Conservation (phyloP, 176 grass and related monocot species). For the Aegilops umbellulata region DNA sequence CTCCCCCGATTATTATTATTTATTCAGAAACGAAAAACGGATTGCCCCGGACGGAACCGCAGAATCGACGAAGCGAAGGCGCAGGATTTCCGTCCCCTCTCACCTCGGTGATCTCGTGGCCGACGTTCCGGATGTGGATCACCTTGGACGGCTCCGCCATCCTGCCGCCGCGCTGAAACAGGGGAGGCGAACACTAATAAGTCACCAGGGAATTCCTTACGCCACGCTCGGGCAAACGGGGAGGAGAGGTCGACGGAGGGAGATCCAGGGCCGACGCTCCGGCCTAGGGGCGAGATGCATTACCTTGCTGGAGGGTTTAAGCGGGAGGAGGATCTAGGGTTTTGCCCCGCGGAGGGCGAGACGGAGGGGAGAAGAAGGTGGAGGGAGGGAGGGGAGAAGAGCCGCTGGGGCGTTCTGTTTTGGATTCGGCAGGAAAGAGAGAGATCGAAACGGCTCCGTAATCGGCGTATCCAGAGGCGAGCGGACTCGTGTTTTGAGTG, state of each 20-base stretch:
- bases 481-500: not conserved
- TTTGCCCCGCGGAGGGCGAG: slow-evolving; percentile 8
- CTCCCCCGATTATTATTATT: not conserved
- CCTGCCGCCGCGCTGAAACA: slow-evolving; percentile 25
- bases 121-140: slow-evolving; percentile 95
- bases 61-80: not conserved
- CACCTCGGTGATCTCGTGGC: slow-evolving; percentile 94
- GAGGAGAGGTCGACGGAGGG: not conserved
- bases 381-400: not conserved
- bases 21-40: not conserved
- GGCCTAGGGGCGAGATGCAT: not conserved
- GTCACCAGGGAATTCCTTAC: not conserved
- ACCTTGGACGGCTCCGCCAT: slow-evolving; percentile 98
- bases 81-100: not conserved
- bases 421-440: slow-evolving; percentile 1
- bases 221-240: not conserved
- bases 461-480: not conserved
- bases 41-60: not conserved
- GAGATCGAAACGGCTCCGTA: not conserved
- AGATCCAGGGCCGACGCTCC: slow-evolving; percentile 15
- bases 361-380: not conserved
- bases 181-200: not conserved
- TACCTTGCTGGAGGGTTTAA: slow-evolving; percentile 28
- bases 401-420: not conserved
- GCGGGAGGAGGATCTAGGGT: slow-evolving; percentile 35